Evolutionary conservation across 2,329 filamentous ascomycete species (phyloP), one percentile per base, ranked within the genome.

Genomic region (Sclerotinia subarctica): DNA sequence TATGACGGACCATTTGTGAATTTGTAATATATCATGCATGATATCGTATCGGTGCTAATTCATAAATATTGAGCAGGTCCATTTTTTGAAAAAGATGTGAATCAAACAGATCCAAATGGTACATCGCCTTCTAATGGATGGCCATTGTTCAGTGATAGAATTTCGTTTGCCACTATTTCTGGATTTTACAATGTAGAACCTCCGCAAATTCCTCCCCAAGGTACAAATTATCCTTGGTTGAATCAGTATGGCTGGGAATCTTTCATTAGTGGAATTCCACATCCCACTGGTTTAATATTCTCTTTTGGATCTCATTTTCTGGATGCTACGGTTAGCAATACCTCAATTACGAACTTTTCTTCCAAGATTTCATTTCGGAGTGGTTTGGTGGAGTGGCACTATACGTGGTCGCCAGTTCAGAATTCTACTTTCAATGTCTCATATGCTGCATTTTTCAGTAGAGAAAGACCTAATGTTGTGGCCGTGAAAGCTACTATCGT

Each of bases 251-350:
- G 89, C 8, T 85, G 85, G 68, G 90, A 93, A 73, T 90, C 86
- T 72, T 88, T 90, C 63, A 90, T 92, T 70, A 86, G 85, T 64
- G 90, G 90, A 32, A 83, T 93, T 21, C 90, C 90, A 8, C 89
- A 92, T 75, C 90, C 88, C 83, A 82, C 83, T 35, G 86, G 85
- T 1, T 78, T 90, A 49, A 77, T 88, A 47, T 80, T 90, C 24
- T 82, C 87, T 64, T 78, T 86, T 3, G 84, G 83, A 3, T 80
- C 83, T 67, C 81, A 81, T 32, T 82, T 85, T 59, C 80, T 92
- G 44, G 84, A 89, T 78, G 86, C 89, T 3, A 85, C 82, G 0
- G 87, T 89, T 2, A 81, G 86, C 58, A 83, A 82, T 44, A 78
- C 78, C 0, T 85, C 87, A 19, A 85, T 93, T 66, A 83, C 82